Conservation (phyloP, 2,329 filamentous ascomycete genomes). For the Pseudogymnoascus sp. region DNA sequence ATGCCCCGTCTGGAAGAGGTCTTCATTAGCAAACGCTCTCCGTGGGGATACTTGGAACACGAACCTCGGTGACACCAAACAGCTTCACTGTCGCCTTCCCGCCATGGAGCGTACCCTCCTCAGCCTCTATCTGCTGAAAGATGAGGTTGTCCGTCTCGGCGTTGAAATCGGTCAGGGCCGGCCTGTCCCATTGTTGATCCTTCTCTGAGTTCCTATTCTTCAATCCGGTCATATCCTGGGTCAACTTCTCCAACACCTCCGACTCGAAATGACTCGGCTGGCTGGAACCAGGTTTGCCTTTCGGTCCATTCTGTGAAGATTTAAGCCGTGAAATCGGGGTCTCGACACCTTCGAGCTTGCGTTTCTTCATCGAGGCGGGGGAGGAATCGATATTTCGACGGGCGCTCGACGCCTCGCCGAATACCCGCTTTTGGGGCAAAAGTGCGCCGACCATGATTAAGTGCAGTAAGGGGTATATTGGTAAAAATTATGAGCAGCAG, state of each 20-base stretch:
- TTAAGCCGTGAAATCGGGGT: conserved; percentile 52
- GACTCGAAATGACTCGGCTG: conserved; percentile 85
- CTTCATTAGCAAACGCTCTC: background rate
- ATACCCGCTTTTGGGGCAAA: conserved; percentile 64
- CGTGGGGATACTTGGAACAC: conserved; percentile 11
- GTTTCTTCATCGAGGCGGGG: conserved; percentile 59
- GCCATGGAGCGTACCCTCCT: conserved; percentile 77
- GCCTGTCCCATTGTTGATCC: conserved; percentile 84
- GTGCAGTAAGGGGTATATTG: background rate
- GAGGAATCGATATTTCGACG: conserved; percentile 56
- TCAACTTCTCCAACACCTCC: conserved; percentile 91
- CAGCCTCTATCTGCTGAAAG: conserved; percentile 93
- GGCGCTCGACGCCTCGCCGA: conserved; percentile 60
- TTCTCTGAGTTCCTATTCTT: conserved; percentile 85
- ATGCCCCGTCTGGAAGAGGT: conserved; percentile 53
- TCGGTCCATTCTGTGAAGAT: conserved; percentile 55
- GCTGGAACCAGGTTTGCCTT: conserved; percentile 60
- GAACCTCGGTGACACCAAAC: conserved; percentile 81
- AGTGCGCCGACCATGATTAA: conserved; percentile 31
- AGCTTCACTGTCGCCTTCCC: conserved; percentile 75
- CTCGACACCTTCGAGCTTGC: conserved; percentile 63
- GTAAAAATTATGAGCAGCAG: background rate
- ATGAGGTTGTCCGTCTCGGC: conserved; percentile 62
- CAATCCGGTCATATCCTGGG: conserved; percentile 80
- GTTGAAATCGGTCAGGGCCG: conserved; percentile 53